phyloP scores from a whole-genome alignment of 306 rosid genomes.

The Vicia sativa region DNA sequence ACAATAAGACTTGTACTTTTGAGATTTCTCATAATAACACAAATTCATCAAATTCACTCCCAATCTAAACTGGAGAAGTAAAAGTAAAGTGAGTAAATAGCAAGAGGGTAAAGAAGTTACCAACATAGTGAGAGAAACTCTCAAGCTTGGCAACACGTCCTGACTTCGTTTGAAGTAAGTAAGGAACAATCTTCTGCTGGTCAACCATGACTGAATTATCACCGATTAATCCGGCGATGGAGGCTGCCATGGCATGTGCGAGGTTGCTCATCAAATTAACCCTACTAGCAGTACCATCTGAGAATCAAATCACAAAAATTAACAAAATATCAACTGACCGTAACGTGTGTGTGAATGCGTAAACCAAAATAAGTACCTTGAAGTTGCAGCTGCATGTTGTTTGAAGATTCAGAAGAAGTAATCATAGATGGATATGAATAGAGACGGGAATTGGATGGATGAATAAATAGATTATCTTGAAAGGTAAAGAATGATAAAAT shows the following conservation, averaged over 20 bases:
- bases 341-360: neutral
- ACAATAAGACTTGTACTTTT: neutral
- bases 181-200: constrained; percentile 43
- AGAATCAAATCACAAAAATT: neutral
- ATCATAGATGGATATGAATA: neutral
- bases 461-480: neutral
- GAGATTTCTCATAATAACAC: too few species aligned
- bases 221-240: constrained; percentile 45
- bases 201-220: constrained; percentile 14
- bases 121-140: constrained; percentile 69
- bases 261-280: constrained; percentile 18
- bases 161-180: constrained; percentile 48
- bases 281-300: neutral
- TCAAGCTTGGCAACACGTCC: constrained; percentile 65
- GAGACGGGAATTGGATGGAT: neutral
- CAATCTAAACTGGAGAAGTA: too few species aligned
- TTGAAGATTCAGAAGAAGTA: neutral
- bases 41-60: too few species aligned
- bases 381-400: constrained; percentile 17
- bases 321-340: neutral
- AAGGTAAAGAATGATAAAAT: neutral
- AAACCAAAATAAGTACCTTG: constrained; percentile 31
- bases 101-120: constrained; percentile 44
- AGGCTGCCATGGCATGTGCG: constrained; percentile 40
- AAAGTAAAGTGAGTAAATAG: neutral